A percentile compares a stretch with the other conserved stretches of the same genome.
Evolutionary conservation across 768 basidiomycete genomes (phyloP).

Genomic region (Termitomyces sp.): DNA sequence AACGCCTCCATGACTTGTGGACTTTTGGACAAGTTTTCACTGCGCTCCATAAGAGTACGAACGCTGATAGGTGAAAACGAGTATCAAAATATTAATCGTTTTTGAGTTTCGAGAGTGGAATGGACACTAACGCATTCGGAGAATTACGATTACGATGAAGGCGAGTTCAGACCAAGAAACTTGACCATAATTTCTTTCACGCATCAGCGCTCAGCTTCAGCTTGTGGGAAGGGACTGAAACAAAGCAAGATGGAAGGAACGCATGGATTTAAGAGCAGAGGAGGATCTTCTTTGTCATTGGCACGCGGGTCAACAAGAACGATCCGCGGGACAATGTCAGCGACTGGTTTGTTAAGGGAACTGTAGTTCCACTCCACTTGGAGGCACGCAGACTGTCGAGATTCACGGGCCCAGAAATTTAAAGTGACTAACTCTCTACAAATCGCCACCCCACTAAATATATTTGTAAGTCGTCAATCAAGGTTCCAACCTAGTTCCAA

Average conservation of each 20-base stretch:
- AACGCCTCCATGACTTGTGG: slow-evolving; percentile 18
- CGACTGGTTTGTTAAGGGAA: no score
- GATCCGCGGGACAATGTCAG: no score
- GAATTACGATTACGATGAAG: not conserved
- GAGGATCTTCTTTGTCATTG: not conserved
- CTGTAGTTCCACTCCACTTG: no score
- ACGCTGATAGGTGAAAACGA: slow-evolving; percentile 8
- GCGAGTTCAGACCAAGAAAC: slow-evolving; percentile 4
- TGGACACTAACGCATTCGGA: not conserved
- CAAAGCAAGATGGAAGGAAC: not conserved
- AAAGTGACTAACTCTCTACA: no score
- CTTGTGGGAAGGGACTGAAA: not conserved
- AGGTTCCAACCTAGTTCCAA: no score
- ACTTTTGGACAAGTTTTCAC: slow-evolving; percentile 11
- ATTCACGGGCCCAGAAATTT: no score
- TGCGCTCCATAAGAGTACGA: slow-evolving; percentile 13
- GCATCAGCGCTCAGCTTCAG: not conserved
- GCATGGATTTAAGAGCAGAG: not conserved
- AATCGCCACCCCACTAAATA: no score
- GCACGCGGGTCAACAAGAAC: no score
- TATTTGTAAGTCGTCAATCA: no score
- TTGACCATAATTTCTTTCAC: not conserved
- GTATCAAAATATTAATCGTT: not conserved
- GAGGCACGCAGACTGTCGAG: no score
- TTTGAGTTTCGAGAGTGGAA: not conserved